These are phyloP conservation scores for Penicillium sp. DNA, from an alignment of 2,329 filamentous ascomycete genomes.

Conservation along the genomic window DNA sequence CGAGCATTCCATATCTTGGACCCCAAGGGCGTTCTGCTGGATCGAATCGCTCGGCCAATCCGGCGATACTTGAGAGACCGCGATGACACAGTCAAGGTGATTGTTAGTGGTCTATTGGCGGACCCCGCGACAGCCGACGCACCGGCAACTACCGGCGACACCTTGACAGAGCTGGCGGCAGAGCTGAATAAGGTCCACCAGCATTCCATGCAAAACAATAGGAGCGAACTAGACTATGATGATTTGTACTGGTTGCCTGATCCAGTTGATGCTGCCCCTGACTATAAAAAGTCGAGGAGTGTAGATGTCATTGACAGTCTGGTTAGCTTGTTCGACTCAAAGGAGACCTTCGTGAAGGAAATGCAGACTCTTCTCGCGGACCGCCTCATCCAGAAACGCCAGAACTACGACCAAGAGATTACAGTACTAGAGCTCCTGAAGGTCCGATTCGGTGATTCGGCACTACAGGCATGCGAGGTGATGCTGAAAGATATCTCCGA, in stretches of 20 bases:
- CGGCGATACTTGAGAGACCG: conserved; percentile 62
- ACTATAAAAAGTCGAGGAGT: conserved; percentile 84
- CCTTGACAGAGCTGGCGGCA: conserved; percentile 52
- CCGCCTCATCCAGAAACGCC: conserved; percentile 65
- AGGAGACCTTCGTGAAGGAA: conserved; percentile 91
- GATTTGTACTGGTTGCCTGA: conserved; percentile 93
- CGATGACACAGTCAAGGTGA: conserved; percentile 64
- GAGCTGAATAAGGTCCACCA: conserved; percentile 48
- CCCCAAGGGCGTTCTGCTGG: conserved; percentile 63
- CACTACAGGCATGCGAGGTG: conserved; percentile 90
- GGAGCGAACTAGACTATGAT: conserved; percentile 77
- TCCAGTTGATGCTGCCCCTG: conserved; percentile 85
- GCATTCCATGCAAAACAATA: conserved; percentile 46
- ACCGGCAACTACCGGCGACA: conserved; percentile 37
- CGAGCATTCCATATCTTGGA: conserved; percentile 63
- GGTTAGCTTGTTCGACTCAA: conserved; percentile 81
- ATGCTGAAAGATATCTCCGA: conserved; percentile 94
- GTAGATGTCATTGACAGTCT: conserved; percentile 91
- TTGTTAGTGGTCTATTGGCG: conserved; percentile 62
- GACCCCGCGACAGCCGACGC: conserved; percentile 47
- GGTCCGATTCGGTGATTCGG: conserved; percentile 77
- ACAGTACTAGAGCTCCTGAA: conserved; percentile 85
- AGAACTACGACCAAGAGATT: conserved; percentile 73
- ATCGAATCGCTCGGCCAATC: conserved; percentile 64
- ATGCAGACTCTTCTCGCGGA: conserved; percentile 87